Base-by-base conservation (phyloP, 495 filamentous ascomycete species). In the Astrothelium subdiscretum region DNA sequence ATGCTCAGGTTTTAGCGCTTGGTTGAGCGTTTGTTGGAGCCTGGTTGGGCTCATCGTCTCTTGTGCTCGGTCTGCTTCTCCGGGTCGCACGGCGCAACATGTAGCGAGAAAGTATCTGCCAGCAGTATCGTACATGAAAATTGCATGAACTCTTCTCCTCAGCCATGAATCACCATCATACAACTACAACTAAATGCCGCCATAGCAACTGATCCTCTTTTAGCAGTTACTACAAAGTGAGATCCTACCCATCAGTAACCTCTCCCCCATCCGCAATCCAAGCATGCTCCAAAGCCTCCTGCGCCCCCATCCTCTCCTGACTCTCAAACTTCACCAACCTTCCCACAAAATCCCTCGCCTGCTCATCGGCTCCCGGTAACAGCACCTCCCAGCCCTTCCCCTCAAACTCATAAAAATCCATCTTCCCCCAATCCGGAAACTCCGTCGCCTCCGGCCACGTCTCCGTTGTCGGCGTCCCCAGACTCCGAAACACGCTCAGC, bases 401-500 rank as follows among this genome's bases (percentile, higher is more conserved):
- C 6, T 77, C 77, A 67, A 80, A 85, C 62, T 76, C 66, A 61
- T 81, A 69, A 64, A 87, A 88, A 61, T 79, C 71, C 65, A 88
- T 80, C 69, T 87, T 88, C 15, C 81, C 83, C 85, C 85, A 88
- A 65, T 87, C 84, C 0, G 82, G 84, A 59, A 87, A 76, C 4
- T 58, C 64, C 31, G 67, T 65, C 6, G 81, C 78, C 70, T 85
- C 84, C 38, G 92, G 92, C 94, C 94, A 98, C 0, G 70, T 82
- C 35, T 85, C 78, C 44, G 79, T 74, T 52, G 86, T 85, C 0
- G 94, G 94, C 2, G 91, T 96, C 6, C 94, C 94, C 29, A 97
- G 74, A 13, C 83, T 91, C 71, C 84, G 82, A 74, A 99, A 99
- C 22, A 97, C 92, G 66, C 88, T 95, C 58, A 87, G 79, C 54